Base-by-base conservation (phyloP, 1,284 basidiomycete species). In the Irpex lacteus region DNA sequence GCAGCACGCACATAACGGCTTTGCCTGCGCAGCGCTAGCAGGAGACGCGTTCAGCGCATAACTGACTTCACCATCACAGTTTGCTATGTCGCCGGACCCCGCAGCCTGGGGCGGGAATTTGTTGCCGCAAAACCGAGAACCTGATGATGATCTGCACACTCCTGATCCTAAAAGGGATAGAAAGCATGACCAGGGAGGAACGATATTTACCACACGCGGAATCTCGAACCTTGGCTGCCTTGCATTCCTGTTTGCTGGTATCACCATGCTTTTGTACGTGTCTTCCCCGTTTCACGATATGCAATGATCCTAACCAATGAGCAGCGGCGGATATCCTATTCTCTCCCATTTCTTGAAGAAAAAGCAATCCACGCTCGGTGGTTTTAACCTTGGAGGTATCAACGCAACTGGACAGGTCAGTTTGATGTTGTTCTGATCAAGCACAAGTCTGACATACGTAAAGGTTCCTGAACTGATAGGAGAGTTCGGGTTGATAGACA, bases 201-300 rank as follows among this genome's bases (percentile, higher is more conserved):
- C 80, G 59, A 80, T 94, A 50, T 87, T 94, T 71, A 94, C 92
- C 8, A 73, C 75, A 57, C 83, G 93, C 72, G 92, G 93, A 21
- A 67, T 94, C 5, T 76, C 83, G 57, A 95, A 95, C 75, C 77
- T 95, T 3, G 93, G 93, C 9, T 94, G 91, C 74, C 78, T 95
- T 11, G 68, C 87, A 19, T 59, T 95, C 34, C 82, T 95, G 5
- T 78, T 81, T 52, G 60, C 83, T 3, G 85, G 83, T 8, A 79
- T 95, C 19, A 70, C 94, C 58, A 79, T 84, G 21, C 82, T 96
- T 32, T 96, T 96, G 90, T 92, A 54, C n/a, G 68, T 60, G 13
- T 9, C 15, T 9, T 21, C 59, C 34, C 11, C 47, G n/a, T n/a
- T 5, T 63, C 54, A 53, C 5, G 36, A n/a, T 26, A n/a, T 21